Base-by-base conservation (phyloP, 352 stramenopile genomes). In the Poterioochromonas sp. region DNA sequence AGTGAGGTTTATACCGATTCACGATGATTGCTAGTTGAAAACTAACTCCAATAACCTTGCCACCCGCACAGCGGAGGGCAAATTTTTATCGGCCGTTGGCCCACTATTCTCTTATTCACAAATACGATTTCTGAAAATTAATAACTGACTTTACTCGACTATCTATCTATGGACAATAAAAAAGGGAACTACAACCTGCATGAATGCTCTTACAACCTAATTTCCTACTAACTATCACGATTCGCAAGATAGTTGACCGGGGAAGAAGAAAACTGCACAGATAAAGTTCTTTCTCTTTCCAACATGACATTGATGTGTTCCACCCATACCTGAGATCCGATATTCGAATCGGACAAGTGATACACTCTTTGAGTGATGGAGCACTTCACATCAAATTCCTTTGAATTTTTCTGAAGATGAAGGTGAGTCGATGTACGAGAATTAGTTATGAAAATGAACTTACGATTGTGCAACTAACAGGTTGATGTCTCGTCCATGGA, bases 21-120 rank as follows among this genome's bases (percentile, higher is more conserved):
- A 32, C 29, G 63, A 73, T 73, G 47, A 73, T 73, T 73, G 63
- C 63, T 73, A 73, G 63, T 73, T 73, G 63, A 73, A 73, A 73
- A 73, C 63, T 73, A 73, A 73, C 29, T 73, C 63, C 63, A 73
- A 73, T 73, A 40, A 8, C 37, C 12, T 73, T 8, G 11, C n/a
- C 5, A 73, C 63, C 63, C 2, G 11, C 11, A 43, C 63, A 26
- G 29, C 11, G 63, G 63, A 29, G 63, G 40, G 29, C 37, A 73
- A 73, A 47, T 73, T 73, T 73, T 47, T 40, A 73, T n/a, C 15
- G 63, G 11, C 63, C 35, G 63, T 73, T 5, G 63, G 63, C 58
- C 5, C 34, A 32, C 58, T 29, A 8, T 37, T 26, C 26, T 39
- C 58, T 68, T 58, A 15, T 26, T 58, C 47, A n/a, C n/a, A n/a